A percentile compares a stretch with the other conserved stretches of the same genome.
phyloP scores from a whole-genome alignment of 139 green algal genomes.

The Chloropicon primus region DNA sequence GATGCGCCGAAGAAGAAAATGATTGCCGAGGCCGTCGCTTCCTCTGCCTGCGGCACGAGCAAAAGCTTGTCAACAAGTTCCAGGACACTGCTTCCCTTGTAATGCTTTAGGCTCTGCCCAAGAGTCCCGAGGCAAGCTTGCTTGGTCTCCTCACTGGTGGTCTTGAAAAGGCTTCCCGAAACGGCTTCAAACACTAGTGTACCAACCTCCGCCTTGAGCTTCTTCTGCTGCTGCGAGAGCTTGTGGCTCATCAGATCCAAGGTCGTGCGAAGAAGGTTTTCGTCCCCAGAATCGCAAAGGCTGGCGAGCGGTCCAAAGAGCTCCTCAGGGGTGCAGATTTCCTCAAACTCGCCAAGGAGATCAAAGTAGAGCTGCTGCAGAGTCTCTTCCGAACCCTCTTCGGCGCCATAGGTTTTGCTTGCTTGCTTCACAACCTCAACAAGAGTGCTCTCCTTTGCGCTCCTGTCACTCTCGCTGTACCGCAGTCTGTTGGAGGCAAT shows the following conservation, averaged over 20 bases:
- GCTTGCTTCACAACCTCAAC: not conserved
- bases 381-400: too few relatives aligned
- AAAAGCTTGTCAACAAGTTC: not conserved
- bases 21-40: not conserved
- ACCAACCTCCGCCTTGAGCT: not conserved
- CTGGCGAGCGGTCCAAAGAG: not conserved
- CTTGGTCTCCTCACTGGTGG: not conserved
- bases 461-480: not conserved
- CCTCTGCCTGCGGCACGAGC: not conserved
- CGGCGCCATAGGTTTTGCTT: too few relatives aligned
- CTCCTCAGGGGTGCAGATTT: not conserved
- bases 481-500: not conserved
- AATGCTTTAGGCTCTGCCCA: not conserved
- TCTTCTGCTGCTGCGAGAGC: not conserved
- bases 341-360: not conserved
- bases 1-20: not conserved
- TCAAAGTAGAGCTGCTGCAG: not conserved
- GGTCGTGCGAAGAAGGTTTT: not conserved
- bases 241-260: not conserved
- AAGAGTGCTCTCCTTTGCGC: not conserved
- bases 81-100: not conserved
- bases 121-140: not conserved
- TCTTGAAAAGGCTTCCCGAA: not conserved
- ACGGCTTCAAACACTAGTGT: not conserved
- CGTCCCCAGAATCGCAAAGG: not conserved